Percentiles rank a stretch among this genome's conserved stretches.
Evolutionary conservation across 2,329 filamentous ascomycete species (phyloP).

Genomic region (Incumbomyces lentus): DNA sequence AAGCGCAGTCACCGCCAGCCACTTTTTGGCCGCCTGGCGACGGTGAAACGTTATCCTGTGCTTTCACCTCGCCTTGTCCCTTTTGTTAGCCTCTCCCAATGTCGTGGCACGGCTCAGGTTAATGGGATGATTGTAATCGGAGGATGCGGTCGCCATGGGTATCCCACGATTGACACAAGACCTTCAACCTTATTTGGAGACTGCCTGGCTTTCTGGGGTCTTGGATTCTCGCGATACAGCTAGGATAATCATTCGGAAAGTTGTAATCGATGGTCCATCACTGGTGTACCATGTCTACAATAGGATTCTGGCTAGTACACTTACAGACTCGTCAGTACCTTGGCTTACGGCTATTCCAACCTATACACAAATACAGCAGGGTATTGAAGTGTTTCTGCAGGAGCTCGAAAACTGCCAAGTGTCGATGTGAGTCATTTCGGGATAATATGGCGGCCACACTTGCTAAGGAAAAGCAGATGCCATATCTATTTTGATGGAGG

Average conservation of each 20-base stretch:
- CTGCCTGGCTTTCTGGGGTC: slow-evolving; percentile 27
- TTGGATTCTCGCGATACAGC: slow-evolving; percentile 6
- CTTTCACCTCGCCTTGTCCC: too few species aligned
- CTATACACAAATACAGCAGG: slow-evolving; percentile 52
- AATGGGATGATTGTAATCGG: too few species aligned
- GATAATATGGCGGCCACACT: slow-evolving; percentile 8
- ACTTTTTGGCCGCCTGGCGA: too few species aligned
- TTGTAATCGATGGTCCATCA: slow-evolving; percentile 66
- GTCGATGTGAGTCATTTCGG: slow-evolving; percentile 47
- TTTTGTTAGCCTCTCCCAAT: too few species aligned
- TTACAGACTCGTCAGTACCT: slow-evolving; percentile 23
- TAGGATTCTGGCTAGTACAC: slow-evolving; percentile 31
- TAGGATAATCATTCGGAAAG: slow-evolving; percentile 20
- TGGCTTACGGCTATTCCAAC: slow-evolving; percentile 43
- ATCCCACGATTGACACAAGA: slow-evolving; percentile 47
- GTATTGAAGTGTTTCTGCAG: slow-evolving; percentile 53
- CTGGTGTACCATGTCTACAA: slow-evolving; percentile 64
- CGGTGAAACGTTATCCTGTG: too few species aligned
- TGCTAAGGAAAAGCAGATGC: slow-evolving; percentile 35
- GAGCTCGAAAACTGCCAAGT: slow-evolving; percentile 46
- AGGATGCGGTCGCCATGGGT: slow-evolving; percentile 39
- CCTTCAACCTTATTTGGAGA: slow-evolving; percentile 43
- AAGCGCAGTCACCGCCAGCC: too few species aligned
- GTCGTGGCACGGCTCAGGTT: too few species aligned
- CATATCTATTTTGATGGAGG: slow-evolving; percentile 76